Evolutionary conservation across 495 filamentous ascomycete species (phyloP).

Genomic region (Aspergillus saccharolyticus): DNA sequence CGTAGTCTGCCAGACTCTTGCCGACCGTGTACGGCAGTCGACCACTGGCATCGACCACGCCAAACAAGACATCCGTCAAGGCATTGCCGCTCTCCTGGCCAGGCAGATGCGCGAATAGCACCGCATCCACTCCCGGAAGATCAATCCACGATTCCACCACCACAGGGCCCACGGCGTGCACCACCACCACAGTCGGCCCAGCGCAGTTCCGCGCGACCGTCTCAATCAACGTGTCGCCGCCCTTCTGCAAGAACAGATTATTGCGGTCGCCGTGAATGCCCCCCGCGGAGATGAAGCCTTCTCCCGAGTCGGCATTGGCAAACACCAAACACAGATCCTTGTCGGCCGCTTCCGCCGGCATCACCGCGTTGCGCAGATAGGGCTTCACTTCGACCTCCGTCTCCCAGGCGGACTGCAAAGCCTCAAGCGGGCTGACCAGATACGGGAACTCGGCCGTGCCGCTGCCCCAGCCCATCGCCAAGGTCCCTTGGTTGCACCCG

Average conservation of each 20-base stretch:
- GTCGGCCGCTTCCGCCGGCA: conserved; percentile 31
- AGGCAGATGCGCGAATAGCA: conserved; percentile 82
- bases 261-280: conserved; percentile 77
- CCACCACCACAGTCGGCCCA: conserved; percentile 71
- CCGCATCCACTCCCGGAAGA: conserved; percentile 69
- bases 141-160: conserved; percentile 82
- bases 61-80: conserved; percentile 78
- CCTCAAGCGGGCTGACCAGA: conserved; percentile 64
- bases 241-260: conserved; percentile 71
- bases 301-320: conserved; percentile 56
- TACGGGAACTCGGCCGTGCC: conserved; percentile 86
- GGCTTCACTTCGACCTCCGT: conserved; percentile 53
- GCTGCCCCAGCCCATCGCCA: conserved; percentile 86
- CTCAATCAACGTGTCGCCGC: conserved; percentile 67
- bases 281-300: conserved; percentile 58
- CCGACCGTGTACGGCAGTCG: conserved; percentile 88
- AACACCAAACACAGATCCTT: conserved; percentile 65
- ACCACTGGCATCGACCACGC: conserved; percentile 78
- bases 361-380: conserved; percentile 55
- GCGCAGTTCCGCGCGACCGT: conserved; percentile 68
- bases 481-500: conserved; percentile 75
- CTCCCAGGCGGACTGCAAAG: conserved; percentile 58
- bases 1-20: conserved; percentile 75
- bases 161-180: conserved; percentile 90
- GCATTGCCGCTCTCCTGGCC: conserved; percentile 89